Percentiles rank a stretch among this genome's conserved stretches.
phyloP scores from a whole-genome alignment of 345 rosid species.

The Erysimum cheiranthoides region DNA sequence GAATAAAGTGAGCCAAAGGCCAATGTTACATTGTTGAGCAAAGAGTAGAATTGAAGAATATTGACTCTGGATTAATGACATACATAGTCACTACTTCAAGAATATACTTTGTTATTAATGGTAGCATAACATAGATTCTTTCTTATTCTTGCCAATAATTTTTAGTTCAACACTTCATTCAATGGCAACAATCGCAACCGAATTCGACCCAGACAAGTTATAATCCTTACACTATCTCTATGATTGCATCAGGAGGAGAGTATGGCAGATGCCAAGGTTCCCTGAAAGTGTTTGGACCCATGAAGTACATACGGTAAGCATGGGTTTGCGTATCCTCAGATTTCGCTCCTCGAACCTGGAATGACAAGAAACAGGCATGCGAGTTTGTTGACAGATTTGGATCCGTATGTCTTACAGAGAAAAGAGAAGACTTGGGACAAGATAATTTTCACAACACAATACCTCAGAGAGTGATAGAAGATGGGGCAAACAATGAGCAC shows the following conservation, averaged over 20 bases:
- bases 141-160: neutral
- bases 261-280: conserved; percentile 99
- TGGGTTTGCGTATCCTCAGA: conserved; percentile 97
- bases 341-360: conserved; percentile 86
- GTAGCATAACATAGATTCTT: neutral
- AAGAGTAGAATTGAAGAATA: neutral
- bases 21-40: conserved; percentile 17
- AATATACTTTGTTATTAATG: neutral
- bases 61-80: conserved; percentile 4
- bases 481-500: conserved; percentile 76
- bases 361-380: conserved; percentile 38
- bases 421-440: conserved; percentile 11
- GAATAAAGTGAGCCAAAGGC: conserved; percentile 18
- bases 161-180: conserved; percentile 34
- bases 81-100: conserved; percentile 7
- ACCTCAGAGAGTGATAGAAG: conserved; percentile 96
- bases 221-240: conserved; percentile 88
- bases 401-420: conserved; percentile 13
- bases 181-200: conserved; percentile 37
- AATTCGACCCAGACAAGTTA: conserved; percentile 22
- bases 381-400: conserved; percentile 21
- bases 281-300: conserved; percentile 97
- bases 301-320: conserved; percentile 90
- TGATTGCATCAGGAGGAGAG: conserved; percentile 87
- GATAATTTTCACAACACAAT: conserved; percentile 22